Percentiles rank a stretch among this genome's conserved stretches.
These are phyloP conservation scores for Artemisia tridentata DNA, from an alignment of 129 eudicot genomes.

Conservation along the genomic window DNA sequence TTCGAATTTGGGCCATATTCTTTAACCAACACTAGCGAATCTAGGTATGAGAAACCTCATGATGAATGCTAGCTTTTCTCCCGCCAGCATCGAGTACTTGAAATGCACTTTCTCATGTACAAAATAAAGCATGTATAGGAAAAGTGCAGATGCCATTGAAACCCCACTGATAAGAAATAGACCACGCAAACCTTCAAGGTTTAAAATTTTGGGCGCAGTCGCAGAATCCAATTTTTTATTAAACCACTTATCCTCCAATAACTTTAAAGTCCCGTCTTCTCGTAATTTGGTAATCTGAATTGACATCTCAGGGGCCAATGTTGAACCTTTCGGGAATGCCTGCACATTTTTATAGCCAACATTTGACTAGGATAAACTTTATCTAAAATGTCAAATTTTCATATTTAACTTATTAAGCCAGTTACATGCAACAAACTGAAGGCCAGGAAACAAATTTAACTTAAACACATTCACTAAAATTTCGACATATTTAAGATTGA, in stretches of 20 bases:
- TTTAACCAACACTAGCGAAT: neutral
- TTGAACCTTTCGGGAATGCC: constrained; percentile 43
- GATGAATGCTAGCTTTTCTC: constrained; percentile 15
- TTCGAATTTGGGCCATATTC: neutral
- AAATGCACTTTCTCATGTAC: constrained; percentile 11
- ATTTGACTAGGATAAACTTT: neutral
- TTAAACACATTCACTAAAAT: no score
- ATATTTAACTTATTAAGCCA: no score
- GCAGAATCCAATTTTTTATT: neutral
- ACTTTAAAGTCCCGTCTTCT: constrained; percentile 37
- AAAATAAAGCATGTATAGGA: neutral
- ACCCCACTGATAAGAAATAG: constrained; percentile 15
- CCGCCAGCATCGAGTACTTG: neutral
- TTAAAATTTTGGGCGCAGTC: neutral
- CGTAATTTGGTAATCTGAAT: constrained; percentile 35
- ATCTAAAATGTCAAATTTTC: no score
- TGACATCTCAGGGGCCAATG: constrained; percentile 32
- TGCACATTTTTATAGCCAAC: neutral
- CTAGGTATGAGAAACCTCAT: neutral
- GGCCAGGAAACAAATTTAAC: no score
- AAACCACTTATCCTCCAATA: constrained; percentile 38
- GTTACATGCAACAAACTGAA: no score
- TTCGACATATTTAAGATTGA: no score
- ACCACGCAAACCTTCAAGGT: constrained; percentile 13
- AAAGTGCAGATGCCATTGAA: constrained; percentile 17